These are phyloP conservation scores for Gossypium turneri DNA, from an alignment of 345 rosid species.

Conservation along the genomic window DNA sequence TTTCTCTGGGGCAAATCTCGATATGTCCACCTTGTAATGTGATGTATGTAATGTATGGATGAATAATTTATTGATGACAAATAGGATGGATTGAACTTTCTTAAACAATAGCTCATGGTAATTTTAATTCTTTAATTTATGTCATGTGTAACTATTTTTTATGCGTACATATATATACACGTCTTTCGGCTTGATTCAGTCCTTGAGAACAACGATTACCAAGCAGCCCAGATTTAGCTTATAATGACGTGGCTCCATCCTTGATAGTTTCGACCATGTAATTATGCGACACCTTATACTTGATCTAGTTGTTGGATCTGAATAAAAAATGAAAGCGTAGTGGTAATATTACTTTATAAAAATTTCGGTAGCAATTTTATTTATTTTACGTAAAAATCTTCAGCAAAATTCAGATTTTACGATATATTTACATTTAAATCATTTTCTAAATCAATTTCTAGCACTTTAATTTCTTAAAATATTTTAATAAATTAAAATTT, in stretches of 20 bases:
- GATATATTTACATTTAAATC: too few relatives aligned
- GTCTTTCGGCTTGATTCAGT: background rate
- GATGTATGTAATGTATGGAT: background rate
- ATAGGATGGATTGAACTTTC: background rate
- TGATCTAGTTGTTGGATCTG: too few relatives aligned
- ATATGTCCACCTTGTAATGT: background rate
- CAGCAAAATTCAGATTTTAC: too few relatives aligned
- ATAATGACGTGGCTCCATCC: background rate
- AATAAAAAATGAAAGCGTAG: too few relatives aligned
- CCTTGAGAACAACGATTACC: background rate
- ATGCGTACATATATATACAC: too few relatives aligned
- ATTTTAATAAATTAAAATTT: too few relatives aligned
- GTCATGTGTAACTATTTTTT: background rate
- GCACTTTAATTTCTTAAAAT: too few relatives aligned
- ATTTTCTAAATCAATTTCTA: too few relatives aligned
- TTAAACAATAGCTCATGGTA: too few relatives aligned
- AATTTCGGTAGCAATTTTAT: accelerated
- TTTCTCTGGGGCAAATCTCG: background rate
- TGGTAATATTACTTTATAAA: too few relatives aligned
- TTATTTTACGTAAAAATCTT: too few relatives aligned
- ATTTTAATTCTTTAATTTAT: background rate
- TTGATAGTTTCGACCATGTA: background rate
- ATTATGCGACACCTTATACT: accelerated
- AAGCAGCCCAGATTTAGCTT: background rate
- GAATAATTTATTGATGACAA: background rate